Evolutionary conservation across 2,329 filamentous ascomycete genomes (phyloP).

Genomic region (Ascochyta lentis): DNA sequence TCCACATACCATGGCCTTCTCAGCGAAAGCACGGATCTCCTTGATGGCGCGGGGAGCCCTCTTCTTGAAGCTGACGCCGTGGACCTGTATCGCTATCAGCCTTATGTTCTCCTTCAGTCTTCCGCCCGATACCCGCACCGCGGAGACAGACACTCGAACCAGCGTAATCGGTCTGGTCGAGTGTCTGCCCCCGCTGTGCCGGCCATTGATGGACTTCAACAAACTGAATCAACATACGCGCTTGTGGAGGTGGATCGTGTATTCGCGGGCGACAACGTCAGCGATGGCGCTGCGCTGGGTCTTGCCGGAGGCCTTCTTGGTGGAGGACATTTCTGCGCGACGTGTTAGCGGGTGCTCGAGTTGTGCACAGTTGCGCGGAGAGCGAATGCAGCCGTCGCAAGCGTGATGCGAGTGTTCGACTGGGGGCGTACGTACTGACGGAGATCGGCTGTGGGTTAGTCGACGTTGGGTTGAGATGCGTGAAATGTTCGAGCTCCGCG

Average conservation of each 20-base stretch:
- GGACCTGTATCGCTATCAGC: constrained; percentile 73
- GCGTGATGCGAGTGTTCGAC: too few species aligned
- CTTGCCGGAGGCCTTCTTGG: constrained; percentile 70
- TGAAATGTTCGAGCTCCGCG: constrained; percentile 24
- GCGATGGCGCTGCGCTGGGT: constrained; percentile 88
- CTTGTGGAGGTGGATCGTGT: constrained; percentile 99
- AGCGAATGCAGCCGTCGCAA: too few species aligned
- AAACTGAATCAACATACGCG: constrained; percentile 83
- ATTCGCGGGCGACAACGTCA: constrained; percentile 99
- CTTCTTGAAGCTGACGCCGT: constrained; percentile 99
- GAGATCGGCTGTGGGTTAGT: constrained; percentile 38
- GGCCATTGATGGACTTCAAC: constrained; percentile 72
- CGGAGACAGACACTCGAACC: constrained; percentile 18
- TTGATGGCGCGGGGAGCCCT: constrained; percentile 97
- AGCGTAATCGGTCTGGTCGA: constrained; percentile 29
- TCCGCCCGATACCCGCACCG: constrained; percentile 64
- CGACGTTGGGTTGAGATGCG: constrained; percentile 31
- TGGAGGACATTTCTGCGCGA: constrained; percentile 49
- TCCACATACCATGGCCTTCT: constrained; percentile 88
- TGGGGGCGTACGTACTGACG: constrained; percentile 30
- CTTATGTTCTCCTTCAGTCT: constrained; percentile 61
- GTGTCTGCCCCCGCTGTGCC: constrained; percentile 26
- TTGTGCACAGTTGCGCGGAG: neutral
- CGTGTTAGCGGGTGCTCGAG: constrained; percentile 26
- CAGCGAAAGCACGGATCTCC: constrained; percentile 97